Percentiles rank a stretch among this genome's conserved stretches.
phyloP scores from a whole-genome alignment of 352 stramenopile species.

The Phytopythium kandeliae region DNA sequence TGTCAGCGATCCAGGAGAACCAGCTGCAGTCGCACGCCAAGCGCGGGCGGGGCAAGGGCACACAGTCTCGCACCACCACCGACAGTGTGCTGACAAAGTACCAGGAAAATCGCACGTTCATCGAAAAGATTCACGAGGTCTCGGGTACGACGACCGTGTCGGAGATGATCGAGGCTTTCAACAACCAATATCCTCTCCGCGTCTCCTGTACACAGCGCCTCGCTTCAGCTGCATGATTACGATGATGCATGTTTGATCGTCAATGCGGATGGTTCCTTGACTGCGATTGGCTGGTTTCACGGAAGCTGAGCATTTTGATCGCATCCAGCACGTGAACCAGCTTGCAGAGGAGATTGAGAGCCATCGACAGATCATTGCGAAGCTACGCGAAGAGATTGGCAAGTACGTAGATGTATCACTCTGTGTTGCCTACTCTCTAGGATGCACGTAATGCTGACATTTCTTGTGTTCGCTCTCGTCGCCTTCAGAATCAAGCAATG shows the following conservation, averaged over 20 bases:
- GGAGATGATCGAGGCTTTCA: slow-evolving; percentile 83
- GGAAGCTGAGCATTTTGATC: slow-evolving; percentile 75
- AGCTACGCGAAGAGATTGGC: slow-evolving; percentile 73
- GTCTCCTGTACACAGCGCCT: too few relatives aligned
- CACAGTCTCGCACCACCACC: slow-evolving; percentile 56
- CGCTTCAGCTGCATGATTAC: slow-evolving; percentile 2
- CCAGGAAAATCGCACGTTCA: slow-evolving; percentile 73
- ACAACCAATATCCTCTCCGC: slow-evolving; percentile 59
- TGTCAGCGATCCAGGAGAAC: slow-evolving; percentile 44
- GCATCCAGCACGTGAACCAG: slow-evolving; percentile 79
- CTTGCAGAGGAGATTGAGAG: slow-evolving; percentile 79
- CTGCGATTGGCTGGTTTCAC: slow-evolving; percentile 15
- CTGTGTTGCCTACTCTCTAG: not conserved
- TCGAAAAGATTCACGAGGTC: slow-evolving; percentile 81
- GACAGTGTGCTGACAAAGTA: slow-evolving; percentile 69
- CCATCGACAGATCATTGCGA: slow-evolving; percentile 57
- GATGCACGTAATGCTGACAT: not conserved
- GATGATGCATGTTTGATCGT: slow-evolving; percentile 9
- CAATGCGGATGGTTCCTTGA: slow-evolving; percentile 15
- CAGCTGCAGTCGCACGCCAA: slow-evolving; percentile 43
- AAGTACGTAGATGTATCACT: slow-evolving; percentile 28
- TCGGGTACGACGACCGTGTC: slow-evolving; percentile 71
- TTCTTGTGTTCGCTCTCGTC: not conserved
- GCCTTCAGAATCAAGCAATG: slow-evolving; percentile 61
- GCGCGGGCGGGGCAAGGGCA: slow-evolving; percentile 62